Evolutionary conservation across 1,284 basidiomycete genomes (phyloP), one percentile per base, ranked within the genome.

Genomic region (Fereydounia khargensis): DNA sequence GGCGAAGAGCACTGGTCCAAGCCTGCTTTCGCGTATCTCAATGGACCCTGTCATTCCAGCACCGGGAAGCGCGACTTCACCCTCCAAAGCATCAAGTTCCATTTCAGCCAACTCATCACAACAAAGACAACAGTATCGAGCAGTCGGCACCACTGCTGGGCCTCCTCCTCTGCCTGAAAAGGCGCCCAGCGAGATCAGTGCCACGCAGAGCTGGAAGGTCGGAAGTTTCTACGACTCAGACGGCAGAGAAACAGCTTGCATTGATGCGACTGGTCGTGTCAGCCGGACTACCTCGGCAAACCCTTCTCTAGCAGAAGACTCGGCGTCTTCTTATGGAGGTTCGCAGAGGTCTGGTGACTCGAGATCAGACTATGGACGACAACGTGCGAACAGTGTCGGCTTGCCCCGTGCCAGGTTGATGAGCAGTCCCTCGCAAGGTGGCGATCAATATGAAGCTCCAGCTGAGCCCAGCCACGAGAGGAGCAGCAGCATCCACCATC

Each of bases 201-300:
- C n/a, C n/a, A n/a, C n/a, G n/a, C n/a, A n/a, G n/a, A n/a, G 35
- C 21, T 63, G 47, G 60, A 36, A 45, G 14, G 65, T 68, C 7
- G 65, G 64, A 21, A 62, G 54, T 50, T 66, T 68, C 46, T 68
- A 68, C 35, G 63, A 45, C 0, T 45, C 55, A 10, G 52, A 64
- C n/a, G 65, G 65, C 5, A 37, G 41, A 20, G 64, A 66, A 25
- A 59, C 46, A 0, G 64, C 42, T 6, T 42, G 60, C 11, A 42
- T 64, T 40, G 60, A 66, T 35, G 39, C 47, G 16, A 39, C 43
- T 6, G 56, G 47, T 9, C 35, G 42, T 8, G 37, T 63, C 20
- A 61, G 47, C 42, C 45, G 34, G 21, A 7, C 17, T 11, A 24
- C 19, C 27, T 42, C 49, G 14, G 35, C 36, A 8, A 13, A 30